Conservation (phyloP, 2,329 filamentous ascomycete species). For the Balansia obtecta region DNA sequence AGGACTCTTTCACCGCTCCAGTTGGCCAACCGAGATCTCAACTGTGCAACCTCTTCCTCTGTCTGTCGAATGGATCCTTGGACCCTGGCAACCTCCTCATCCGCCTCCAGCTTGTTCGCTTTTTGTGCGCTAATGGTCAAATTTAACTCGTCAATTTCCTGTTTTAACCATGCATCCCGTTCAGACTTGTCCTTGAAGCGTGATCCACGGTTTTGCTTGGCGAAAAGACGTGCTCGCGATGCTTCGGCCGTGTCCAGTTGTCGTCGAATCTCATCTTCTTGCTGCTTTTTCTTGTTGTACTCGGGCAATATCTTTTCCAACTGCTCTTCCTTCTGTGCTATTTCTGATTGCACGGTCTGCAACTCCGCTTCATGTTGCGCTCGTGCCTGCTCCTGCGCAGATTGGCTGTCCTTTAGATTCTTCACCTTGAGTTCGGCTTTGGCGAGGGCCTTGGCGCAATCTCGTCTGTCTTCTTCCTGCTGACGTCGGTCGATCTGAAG, state of each 20-base stretch:
- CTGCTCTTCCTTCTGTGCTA: slow-evolving; percentile 64
- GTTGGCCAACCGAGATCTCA: slow-evolving; percentile 65
- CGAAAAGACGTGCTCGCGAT: slow-evolving; percentile 65
- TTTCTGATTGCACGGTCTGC: slow-evolving; percentile 58
- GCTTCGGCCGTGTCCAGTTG: slow-evolving; percentile 68
- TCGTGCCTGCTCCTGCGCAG: slow-evolving; percentile 60
- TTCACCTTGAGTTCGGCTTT: slow-evolving; percentile 81
- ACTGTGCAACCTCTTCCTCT: slow-evolving; percentile 57
- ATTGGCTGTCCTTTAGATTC: slow-evolving; percentile 70
- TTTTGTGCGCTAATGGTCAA: slow-evolving; percentile 67
- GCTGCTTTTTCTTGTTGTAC: slow-evolving; percentile 58
- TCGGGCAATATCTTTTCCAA: slow-evolving; percentile 63
- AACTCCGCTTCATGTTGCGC: slow-evolving; percentile 61
- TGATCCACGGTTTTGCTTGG: slow-evolving; percentile 80
- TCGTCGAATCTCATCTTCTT: slow-evolving; percentile 58
- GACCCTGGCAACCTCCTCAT: slow-evolving; percentile 67
- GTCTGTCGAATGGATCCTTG: slow-evolving; percentile 58
- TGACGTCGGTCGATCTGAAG: slow-evolving; percentile 75
- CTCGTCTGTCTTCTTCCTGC: slow-evolving; percentile 78
- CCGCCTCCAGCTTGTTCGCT: slow-evolving; percentile 70
- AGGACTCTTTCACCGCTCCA: slow-evolving; percentile 63
- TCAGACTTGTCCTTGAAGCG: slow-evolving; percentile 83
- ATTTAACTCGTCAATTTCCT: slow-evolving; percentile 71
- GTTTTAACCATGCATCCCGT: slow-evolving; percentile 69
- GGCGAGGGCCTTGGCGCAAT: slow-evolving; percentile 66